Conservation (phyloP, 805 yeast genomes). For the Pichia ethanolica region DNA sequence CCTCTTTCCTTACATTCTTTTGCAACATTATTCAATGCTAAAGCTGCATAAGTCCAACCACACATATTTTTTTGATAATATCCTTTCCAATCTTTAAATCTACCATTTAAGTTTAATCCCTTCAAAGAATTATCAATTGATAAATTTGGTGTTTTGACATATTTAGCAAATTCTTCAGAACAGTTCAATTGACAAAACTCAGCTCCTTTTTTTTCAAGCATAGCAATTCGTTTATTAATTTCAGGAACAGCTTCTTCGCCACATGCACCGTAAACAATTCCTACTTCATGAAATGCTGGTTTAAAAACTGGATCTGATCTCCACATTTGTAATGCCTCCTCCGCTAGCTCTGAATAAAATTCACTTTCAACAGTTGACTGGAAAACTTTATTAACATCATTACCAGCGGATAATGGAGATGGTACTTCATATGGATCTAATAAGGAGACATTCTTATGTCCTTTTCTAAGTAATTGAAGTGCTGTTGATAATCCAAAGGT, state of each 20-base stretch:
- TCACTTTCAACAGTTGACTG: constrained; percentile 23
- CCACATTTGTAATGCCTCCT: constrained; percentile 31
- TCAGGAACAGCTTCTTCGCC: constrained; percentile 10
- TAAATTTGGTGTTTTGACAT: neutral
- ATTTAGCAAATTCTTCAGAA: constrained; percentile 11
- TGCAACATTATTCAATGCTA: constrained; percentile 25
- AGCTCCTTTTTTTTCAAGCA: constrained; percentile 1
- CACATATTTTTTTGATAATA: constrained; percentile 25
- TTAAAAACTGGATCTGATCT: constrained; percentile 22
- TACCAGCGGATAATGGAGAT: constrained; percentile 33
- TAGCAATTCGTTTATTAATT: neutral
- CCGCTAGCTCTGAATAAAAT: constrained; percentile 24
- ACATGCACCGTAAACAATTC: constrained; percentile 26
- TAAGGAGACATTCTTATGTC: constrained; percentile 25
- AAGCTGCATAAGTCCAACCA: constrained; percentile 33
- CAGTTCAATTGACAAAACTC: constrained; percentile 8
- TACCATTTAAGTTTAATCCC: constrained; percentile 5
- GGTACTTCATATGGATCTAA: constrained; percentile 30
- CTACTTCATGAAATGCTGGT: constrained; percentile 27
- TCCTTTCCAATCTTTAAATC: constrained; percentile 28
- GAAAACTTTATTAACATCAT: constrained; percentile 36
- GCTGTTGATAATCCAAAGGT: constrained; percentile 39
- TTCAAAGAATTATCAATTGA: neutral
- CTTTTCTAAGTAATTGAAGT: constrained; percentile 28
- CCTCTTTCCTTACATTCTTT: constrained; percentile 27